A percentile compares a stretch with the other conserved stretches of the same genome.
These are phyloP conservation scores for Xylariaceae sp. DNA, from an alignment of 2,329 filamentous ascomycete genomes.

Conservation along the genomic window DNA sequence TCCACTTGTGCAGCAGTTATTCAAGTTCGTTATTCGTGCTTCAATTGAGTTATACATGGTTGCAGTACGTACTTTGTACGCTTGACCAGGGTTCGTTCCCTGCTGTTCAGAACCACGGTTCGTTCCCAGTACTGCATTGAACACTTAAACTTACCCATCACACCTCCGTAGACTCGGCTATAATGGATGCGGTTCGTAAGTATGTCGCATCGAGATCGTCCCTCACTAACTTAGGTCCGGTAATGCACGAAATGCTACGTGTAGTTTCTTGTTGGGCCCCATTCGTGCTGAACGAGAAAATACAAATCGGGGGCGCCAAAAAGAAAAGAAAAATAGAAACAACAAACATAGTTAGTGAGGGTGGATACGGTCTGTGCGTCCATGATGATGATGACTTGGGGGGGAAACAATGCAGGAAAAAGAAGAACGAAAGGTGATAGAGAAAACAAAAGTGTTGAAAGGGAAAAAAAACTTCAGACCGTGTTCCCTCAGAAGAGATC, in stretches of 20 bases:
- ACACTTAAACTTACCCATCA: too few species aligned
- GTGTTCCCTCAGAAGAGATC: slow-evolving; percentile 2
- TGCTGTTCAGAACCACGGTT: too few species aligned
- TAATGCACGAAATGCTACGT: slow-evolving; percentile 18
- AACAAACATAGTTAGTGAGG: slow-evolving; percentile 18
- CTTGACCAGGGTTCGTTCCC: too few species aligned
- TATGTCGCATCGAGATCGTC: slow-evolving; percentile 14
- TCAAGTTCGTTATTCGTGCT: too few species aligned
- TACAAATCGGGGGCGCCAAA: slow-evolving; percentile 20
- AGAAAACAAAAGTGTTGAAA: slow-evolving; percentile 1
- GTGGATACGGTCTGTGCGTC: slow-evolving; percentile 17
- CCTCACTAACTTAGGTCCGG: slow-evolving; percentile 7
- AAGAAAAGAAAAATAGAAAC: slow-evolving; percentile 2
- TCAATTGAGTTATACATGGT: too few species aligned
- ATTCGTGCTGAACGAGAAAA: slow-evolving; percentile 18
- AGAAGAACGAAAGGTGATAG: neutral
- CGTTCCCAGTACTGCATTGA: too few species aligned
- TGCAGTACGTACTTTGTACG: too few species aligned
- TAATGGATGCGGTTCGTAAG: slow-evolving; percentile 8
- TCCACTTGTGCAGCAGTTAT: too few species aligned
- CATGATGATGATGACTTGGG: slow-evolving; percentile 7
- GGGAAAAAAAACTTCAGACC: slow-evolving; percentile 5
- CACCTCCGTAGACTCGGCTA: slow-evolving; percentile 13
- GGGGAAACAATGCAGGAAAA: slow-evolving; percentile 6
- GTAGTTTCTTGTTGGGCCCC: slow-evolving; percentile 12